These are phyloP conservation scores for Leishmania guyanensis DNA, from an alignment of 208 protist genomes.

Conservation along the genomic window DNA sequence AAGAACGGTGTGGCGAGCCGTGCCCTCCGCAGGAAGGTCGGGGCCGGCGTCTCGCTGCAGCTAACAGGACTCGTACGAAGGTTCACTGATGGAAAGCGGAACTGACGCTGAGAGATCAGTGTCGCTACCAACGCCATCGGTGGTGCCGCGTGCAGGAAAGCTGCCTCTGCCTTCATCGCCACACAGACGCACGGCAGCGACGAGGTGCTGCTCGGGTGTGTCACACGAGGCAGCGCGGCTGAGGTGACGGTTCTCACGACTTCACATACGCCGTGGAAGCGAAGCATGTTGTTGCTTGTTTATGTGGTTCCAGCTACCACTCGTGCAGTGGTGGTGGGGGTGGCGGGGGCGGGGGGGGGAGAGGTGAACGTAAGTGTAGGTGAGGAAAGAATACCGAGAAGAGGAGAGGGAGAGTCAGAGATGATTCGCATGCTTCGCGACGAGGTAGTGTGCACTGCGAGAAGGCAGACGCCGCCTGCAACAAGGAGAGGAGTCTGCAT, in stretches of 20 bases:
- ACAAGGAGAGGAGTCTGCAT: background rate
- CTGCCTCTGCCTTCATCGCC: background rate
- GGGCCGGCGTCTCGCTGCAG: background rate
- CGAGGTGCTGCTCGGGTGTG: background rate
- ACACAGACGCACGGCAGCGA: background rate
- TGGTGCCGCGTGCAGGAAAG: background rate
- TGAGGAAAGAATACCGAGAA: no score
- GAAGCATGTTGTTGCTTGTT: constrained; percentile 16
- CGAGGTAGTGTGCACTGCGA: background rate
- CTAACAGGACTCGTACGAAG: background rate
- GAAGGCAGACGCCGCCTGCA: background rate
- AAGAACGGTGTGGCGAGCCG: background rate
- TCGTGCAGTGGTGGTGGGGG: background rate
- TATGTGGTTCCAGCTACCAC: background rate
- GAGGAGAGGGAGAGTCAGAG: background rate
- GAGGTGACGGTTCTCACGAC: constrained; percentile 6
- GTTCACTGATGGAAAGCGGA: background rate
- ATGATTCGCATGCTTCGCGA: no score
- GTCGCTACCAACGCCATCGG: background rate
- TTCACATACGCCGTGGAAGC: constrained; percentile 13
- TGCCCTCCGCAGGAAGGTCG: constrained; percentile 7
- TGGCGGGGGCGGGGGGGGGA: background rate
- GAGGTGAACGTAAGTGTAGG: no score
- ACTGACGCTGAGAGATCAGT: background rate
- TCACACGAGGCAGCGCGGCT: background rate